Evolutionary conservation across 1,284 basidiomycete species (phyloP).

Genomic region (Apiotrichum brassicae): DNA sequence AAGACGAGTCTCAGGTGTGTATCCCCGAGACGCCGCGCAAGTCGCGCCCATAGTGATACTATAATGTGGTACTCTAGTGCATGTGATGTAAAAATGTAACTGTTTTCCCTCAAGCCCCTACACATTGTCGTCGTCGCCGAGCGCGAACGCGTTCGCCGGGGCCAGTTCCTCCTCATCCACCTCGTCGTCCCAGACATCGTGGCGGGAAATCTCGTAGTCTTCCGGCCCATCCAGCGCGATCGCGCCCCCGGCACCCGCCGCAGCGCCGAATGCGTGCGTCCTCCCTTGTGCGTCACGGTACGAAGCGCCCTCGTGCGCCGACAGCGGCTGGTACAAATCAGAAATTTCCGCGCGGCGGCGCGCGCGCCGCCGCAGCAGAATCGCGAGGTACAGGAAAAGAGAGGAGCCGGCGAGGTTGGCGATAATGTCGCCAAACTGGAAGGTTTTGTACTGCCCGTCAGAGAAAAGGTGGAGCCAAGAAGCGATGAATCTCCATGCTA

Average conservation of each 20-base stretch:
- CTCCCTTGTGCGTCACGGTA: slow-evolving; percentile 43
- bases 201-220: neutral
- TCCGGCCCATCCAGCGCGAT: slow-evolving; percentile 8
- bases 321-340: slow-evolving; percentile 42
- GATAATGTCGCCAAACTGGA: slow-evolving; percentile 44
- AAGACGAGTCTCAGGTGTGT: neutral
- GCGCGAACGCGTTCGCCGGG: neutral
- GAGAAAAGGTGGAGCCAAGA: no score
- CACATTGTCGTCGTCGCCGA: neutral
- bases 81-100: neutral
- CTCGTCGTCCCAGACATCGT: slow-evolving; percentile 34
- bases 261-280: slow-evolving; percentile 28
- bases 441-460: slow-evolving; percentile 37
- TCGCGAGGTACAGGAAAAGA: slow-evolving; percentile 40
- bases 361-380: slow-evolving; percentile 27
- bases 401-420: slow-evolving; percentile 44
- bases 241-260: slow-evolving; percentile 2
- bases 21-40: slow-evolving; percentile 27
- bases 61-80: neutral
- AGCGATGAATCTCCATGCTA: no score
- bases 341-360: slow-evolving; percentile 32
- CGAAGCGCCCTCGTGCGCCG: slow-evolving; percentile 16
- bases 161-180: slow-evolving; percentile 5
- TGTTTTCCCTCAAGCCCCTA: neutral
- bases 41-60: no score